Evolutionary conservation across 2,329 filamentous ascomycete genomes (phyloP).

Genomic region (Epichloe amarillans): DNA sequence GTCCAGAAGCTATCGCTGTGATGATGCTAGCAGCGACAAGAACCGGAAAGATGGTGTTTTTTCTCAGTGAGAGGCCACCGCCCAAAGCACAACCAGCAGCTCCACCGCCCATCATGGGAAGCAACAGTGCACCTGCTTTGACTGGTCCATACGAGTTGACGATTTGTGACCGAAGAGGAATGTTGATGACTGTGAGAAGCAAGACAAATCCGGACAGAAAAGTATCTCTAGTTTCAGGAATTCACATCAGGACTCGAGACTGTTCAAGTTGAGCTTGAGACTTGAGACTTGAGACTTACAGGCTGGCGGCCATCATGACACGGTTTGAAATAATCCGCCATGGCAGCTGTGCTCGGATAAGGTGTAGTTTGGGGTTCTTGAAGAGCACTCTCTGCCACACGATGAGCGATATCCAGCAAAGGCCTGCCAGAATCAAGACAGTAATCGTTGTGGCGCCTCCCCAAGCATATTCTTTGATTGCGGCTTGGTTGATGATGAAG

Average conservation of each 20-base stretch:
- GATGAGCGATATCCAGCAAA: constrained; percentile 9
- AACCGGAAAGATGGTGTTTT: constrained; percentile 10
- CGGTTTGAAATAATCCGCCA: constrained; percentile 9
- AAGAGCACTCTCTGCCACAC: constrained; percentile 9
- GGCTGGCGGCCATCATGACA: constrained; percentile 9
- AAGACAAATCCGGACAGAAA: constrained; percentile 11
- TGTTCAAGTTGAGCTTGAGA: too few species aligned
- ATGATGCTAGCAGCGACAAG: constrained; percentile 9
- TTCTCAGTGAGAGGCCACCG: constrained; percentile 7
- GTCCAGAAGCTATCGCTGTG: constrained; percentile 7
- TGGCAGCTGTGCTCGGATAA: constrained; percentile 10
- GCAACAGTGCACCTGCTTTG: constrained; percentile 11
- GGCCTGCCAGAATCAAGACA: constrained; percentile 8
- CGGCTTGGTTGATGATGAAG: constrained; percentile 12
- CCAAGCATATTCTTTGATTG: constrained; percentile 11
- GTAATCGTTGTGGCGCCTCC: constrained; percentile 9
- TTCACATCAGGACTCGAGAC: too few species aligned
- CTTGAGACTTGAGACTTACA: constrained; percentile 1
- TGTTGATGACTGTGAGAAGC: constrained; percentile 10
- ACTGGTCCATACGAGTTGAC: constrained; percentile 11
- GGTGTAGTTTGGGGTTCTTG: constrained; percentile 5
- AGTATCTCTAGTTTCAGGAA: constrained; percentile 4
- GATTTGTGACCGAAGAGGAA: constrained; percentile 13
- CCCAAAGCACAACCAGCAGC: constrained; percentile 8
- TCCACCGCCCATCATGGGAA: constrained; percentile 11